Percentiles rank a stretch among this genome's conserved stretches.
phyloP scores from a whole-genome alignment of 768 basidiomycete species.

The Xanthoconium stramineum region DNA sequence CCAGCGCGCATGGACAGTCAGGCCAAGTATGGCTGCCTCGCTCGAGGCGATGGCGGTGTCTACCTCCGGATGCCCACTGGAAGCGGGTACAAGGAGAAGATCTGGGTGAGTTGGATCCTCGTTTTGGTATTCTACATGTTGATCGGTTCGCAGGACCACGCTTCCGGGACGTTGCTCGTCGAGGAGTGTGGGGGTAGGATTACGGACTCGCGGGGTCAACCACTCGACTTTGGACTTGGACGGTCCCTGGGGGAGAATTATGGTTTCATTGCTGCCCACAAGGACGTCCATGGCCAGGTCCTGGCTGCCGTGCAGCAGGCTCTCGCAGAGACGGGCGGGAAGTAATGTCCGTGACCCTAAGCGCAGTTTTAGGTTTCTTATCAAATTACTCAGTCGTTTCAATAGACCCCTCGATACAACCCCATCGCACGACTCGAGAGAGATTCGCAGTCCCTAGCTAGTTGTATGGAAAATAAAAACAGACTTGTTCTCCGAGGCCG shows the following conservation, averaged over 20 bases:
- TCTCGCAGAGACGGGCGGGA: constrained; percentile 16
- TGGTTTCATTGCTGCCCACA: constrained; percentile 82
- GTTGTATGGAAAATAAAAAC: no score
- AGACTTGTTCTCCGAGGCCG: no score
- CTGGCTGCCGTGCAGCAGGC: constrained; percentile 73
- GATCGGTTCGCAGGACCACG: constrained; percentile 66
- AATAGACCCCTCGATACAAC: no score
- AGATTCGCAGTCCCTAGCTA: no score
- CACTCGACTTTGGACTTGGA: constrained; percentile 84
- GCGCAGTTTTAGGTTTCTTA: background rate
- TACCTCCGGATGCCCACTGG: constrained; percentile 81
- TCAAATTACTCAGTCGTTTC: no score
- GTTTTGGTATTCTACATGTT: no score
- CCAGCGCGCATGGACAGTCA: constrained; percentile 93
- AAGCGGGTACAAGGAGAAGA: constrained; percentile 84
- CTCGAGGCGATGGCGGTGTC: constrained; percentile 79
- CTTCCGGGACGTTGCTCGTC: constrained; percentile 79
- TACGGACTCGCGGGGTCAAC: constrained; percentile 74
- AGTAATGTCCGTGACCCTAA: background rate
- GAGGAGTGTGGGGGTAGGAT: constrained; percentile 89
- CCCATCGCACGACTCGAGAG: no score
- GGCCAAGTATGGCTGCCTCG: constrained; percentile 88
- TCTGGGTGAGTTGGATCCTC: constrained; percentile 66
- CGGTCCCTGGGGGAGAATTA: constrained; percentile 82
- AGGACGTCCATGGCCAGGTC: constrained; percentile 63